These are phyloP conservation scores for Ophiostoma populinum DNA, from an alignment of 2,329 filamentous ascomycete genomes.

Conservation along the genomic window DNA sequence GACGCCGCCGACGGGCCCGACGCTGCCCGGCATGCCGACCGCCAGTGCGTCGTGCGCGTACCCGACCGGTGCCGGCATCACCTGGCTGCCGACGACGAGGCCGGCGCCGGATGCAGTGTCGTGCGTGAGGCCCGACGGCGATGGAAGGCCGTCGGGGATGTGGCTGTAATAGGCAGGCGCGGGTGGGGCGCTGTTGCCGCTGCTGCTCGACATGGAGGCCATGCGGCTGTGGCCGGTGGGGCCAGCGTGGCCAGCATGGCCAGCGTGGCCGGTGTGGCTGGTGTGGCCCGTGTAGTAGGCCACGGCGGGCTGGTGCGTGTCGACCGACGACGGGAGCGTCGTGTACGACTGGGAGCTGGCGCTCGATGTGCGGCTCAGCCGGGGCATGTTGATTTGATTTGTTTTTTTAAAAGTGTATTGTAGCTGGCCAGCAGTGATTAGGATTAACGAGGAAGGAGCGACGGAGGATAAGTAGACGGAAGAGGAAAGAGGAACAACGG, in stretches of 20 bases:
- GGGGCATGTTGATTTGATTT: constrained; percentile 18
- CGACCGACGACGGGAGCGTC: constrained; percentile 12
- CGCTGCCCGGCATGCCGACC: constrained; percentile 16
- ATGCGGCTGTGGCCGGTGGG: constrained; percentile 9
- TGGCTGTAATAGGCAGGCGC: constrained; percentile 16
- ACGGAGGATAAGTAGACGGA: constrained; percentile 6
- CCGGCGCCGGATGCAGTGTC: constrained; percentile 10
- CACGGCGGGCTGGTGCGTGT: constrained; percentile 14
- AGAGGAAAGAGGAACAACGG: constrained; percentile 9
- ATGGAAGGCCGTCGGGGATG: constrained; percentile 12
- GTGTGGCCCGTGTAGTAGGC: constrained; percentile 16
- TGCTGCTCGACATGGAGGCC: constrained; percentile 8
- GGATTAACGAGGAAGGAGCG: constrained; percentile 13
- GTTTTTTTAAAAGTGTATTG: background rate
- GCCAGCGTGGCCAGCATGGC: background rate
- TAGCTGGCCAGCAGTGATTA: background rate
- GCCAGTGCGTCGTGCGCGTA: constrained; percentile 18
- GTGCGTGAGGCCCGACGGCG: constrained; percentile 8
- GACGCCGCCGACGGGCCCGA: background rate
- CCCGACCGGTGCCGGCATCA: constrained; percentile 8
- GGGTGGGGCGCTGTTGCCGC: constrained; percentile 1
- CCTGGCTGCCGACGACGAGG: background rate
- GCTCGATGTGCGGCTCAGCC: constrained; percentile 15
- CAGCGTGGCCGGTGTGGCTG: background rate
- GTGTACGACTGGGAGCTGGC: constrained; percentile 14